Evolutionary conservation across 1,284 basidiomycete genomes (phyloP).

Genomic region (Mycena citricolor): DNA sequence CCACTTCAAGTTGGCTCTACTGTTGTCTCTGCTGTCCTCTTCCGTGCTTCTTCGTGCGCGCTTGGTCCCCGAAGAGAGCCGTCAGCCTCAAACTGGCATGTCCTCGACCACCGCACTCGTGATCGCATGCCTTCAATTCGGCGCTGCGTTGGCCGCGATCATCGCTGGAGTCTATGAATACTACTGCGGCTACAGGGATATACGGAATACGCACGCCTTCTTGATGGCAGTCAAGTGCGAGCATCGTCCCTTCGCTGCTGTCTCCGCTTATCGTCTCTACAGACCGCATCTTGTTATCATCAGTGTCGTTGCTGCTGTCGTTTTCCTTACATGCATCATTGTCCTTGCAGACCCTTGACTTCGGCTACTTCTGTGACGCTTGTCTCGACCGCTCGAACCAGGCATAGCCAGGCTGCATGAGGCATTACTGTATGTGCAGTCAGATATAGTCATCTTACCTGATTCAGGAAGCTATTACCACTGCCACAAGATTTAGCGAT

Average conservation of each 20-base stretch:
- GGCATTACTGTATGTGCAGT: too few relatives aligned
- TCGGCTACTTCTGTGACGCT: too few relatives aligned
- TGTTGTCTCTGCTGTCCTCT: conserved; percentile 62
- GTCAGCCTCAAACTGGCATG: conserved; percentile 13
- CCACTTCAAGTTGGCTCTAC: conserved; percentile 61
- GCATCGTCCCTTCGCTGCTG: conserved; percentile 8
- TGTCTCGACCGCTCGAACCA: too few relatives aligned
- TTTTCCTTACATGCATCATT: conserved; percentile 53
- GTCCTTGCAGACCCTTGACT: conserved; percentile 43
- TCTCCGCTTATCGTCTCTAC: conserved; percentile 15
- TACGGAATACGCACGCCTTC: conserved; percentile 59
- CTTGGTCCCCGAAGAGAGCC: conserved; percentile 45
- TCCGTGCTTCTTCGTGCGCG: conserved; percentile 61
- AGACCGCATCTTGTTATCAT: conserved; percentile 57
- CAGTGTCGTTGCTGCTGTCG: conserved; percentile 43
- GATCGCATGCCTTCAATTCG: conserved; percentile 44
- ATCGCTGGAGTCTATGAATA: conserved; percentile 65
- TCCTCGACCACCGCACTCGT: conserved; percentile 31
- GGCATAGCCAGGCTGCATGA: too few relatives aligned
- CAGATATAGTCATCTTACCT: too few relatives aligned
- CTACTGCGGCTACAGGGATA: conserved; percentile 52
- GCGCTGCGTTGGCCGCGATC: conserved; percentile 54
- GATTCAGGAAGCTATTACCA: too few relatives aligned
- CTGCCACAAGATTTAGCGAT: too few relatives aligned
- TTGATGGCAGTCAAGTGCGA: conserved; percentile 58